Percentiles rank a stretch among this genome's conserved stretches.
Evolutionary conservation across 2,329 filamentous ascomycete species (phyloP).

Genomic region (Lojkania enalia): DNA sequence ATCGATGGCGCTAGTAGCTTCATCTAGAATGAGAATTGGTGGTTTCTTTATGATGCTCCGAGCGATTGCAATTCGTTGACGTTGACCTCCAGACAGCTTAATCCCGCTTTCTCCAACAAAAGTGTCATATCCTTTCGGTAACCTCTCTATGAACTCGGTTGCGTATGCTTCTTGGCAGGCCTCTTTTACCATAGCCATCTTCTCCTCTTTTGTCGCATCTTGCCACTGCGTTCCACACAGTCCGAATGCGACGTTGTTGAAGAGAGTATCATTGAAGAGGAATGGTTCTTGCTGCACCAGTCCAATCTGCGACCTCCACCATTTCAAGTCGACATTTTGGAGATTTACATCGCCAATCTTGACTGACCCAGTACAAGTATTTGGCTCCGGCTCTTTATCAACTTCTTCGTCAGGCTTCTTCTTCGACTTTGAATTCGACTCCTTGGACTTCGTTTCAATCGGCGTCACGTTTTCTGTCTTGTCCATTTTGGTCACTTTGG

Average conservation of each 20-base stretch:
- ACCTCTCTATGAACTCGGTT: constrained; percentile 42
- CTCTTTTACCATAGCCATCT: constrained; percentile 56
- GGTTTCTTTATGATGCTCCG: constrained; percentile 70
- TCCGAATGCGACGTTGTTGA: constrained; percentile 45
- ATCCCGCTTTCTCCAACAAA: constrained; percentile 76
- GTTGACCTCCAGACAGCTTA: constrained; percentile 80
- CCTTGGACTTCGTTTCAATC: constrained; percentile 1
- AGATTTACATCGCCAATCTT: constrained; percentile 34
- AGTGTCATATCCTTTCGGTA: constrained; percentile 68
- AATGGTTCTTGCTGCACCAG: constrained; percentile 48
- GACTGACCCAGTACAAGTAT: constrained; percentile 39
- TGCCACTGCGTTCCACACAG: constrained; percentile 52
- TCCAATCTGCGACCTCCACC: constrained; percentile 53
- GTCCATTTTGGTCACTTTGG: constrained; percentile 8
- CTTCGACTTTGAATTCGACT: constrained; percentile 9
- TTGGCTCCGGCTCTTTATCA: constrained; percentile 23
- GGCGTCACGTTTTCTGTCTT: constrained; percentile 6
- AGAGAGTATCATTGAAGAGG: constrained; percentile 46
- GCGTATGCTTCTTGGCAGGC: constrained; percentile 46
- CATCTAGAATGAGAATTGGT: constrained; percentile 70
- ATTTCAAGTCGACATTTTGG: constrained; percentile 42
- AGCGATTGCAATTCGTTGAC: constrained; percentile 79
- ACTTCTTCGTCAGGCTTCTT: constrained; percentile 22
- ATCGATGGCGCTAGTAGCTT: constrained; percentile 72
- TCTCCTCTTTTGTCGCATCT: constrained; percentile 57